Conservation (phyloP, 2,329 filamentous ascomycete species). For the Stachybotrys chartarum region DNA sequence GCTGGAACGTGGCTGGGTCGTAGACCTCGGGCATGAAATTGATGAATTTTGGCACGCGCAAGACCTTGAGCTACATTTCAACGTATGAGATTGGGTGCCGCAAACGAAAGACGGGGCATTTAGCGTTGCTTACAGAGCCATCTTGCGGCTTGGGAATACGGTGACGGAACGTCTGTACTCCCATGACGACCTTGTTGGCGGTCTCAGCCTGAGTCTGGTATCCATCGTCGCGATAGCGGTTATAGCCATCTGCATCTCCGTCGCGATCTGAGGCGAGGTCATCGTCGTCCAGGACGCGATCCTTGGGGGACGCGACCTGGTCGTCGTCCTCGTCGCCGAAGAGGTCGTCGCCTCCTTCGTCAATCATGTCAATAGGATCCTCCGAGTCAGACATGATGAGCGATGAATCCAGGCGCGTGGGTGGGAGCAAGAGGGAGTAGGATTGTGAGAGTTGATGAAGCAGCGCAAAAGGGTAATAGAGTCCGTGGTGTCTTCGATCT, state of each 20-base stretch:
- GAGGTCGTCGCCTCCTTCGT: constrained; percentile 53
- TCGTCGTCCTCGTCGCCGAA: constrained; percentile 57
- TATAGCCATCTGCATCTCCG: constrained; percentile 34
- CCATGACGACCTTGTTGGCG: constrained; percentile 52
- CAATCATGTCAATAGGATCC: constrained; percentile 43
- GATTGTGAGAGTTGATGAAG: background rate
- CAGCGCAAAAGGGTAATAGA: too few relatives aligned
- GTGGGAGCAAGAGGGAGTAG: background rate
- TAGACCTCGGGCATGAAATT: constrained; percentile 62
- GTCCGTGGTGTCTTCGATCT: background rate
- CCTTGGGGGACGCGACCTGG: constrained; percentile 50
- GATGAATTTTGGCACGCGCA: constrained; percentile 68
- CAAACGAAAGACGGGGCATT: background rate
- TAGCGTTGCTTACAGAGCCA: constrained; percentile 49
- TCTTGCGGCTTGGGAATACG: constrained; percentile 64
- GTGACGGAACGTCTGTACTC: constrained; percentile 61
- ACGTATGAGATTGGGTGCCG: background rate
- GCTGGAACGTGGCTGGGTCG: constrained; percentile 57
- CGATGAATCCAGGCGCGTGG: background rate
- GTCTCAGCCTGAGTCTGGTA: constrained; percentile 38
- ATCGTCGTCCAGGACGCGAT: constrained; percentile 57
- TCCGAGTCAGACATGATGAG: constrained; percentile 48
- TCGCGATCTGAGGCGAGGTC: constrained; percentile 46
- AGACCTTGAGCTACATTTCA: constrained; percentile 51
- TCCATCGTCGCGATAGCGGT: constrained; percentile 35